Conservation (phyloP, 176 grass and related monocot genomes). For the Olyra latifolia region DNA sequence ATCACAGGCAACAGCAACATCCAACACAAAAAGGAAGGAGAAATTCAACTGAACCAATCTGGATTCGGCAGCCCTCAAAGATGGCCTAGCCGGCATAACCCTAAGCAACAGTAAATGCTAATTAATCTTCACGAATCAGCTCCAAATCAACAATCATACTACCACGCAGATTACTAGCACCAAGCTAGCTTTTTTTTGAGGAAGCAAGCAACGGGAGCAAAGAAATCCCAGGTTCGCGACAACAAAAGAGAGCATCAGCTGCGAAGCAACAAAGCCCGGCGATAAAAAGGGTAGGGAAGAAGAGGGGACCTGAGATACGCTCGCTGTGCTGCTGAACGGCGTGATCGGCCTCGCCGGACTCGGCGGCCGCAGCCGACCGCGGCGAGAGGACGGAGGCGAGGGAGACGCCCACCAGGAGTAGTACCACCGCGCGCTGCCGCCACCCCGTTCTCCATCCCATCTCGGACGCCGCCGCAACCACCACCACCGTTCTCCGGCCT, state of each 20-base stretch:
- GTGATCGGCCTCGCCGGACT: conserved; percentile 33
- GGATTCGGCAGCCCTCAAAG: conserved; percentile 16
- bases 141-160: conserved; percentile 1
- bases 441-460: conserved; percentile 42
- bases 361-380: not conserved
- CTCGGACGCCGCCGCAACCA: not conserved
- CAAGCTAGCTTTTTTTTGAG: not conserved
- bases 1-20: conserved; percentile 9
- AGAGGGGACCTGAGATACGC: conserved; percentile 49
- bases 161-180: not conserved
- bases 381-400: conserved; percentile 16
- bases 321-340: conserved; percentile 45
- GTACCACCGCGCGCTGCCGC: conserved; percentile 31
- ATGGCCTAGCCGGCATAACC: conserved; percentile 15
- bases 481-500: not conserved
- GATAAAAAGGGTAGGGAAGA: not conserved
- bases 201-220: not conserved
- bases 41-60: not conserved
- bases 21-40: not conserved
- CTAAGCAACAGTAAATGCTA: not conserved
- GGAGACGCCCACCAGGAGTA: conserved; percentile 32
- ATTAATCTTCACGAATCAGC: conserved; percentile 1
- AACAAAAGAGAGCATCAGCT: conserved; percentile 12
- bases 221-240: not conserved
- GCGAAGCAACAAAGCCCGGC: not conserved